Base-by-base conservation (phyloP, 441 rosid genomes). In the Arabidopsis lyrata region DNA sequence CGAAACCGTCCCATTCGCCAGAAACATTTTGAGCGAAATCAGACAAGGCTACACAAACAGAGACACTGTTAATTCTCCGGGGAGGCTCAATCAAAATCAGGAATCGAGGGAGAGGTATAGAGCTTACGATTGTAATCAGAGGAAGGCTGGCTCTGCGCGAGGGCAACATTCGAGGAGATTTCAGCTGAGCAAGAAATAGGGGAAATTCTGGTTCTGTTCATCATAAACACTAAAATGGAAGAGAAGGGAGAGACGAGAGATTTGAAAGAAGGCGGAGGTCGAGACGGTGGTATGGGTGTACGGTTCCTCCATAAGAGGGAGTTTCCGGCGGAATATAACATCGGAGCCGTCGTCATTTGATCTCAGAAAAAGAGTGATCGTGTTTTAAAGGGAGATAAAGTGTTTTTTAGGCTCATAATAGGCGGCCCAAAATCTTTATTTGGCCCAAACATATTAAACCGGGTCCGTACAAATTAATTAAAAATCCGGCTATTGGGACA, bases 1-100 rank as follows among this genome's bases (percentile, higher is more conserved):
- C 97, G 74, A 82, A 89, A 5, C 99, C 97, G 76, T 95, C 99
- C 99, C 99, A 95, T 78, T 95, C 97, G 18, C 99, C 97, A 9
- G 96, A 89, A 5, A 92, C 89, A 49, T 85, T 85, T 39, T 65
- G 73, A 62, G 90, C 84, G 53, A 95, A 95, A 81, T 90, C 95
- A 13, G 83, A 71, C 97, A 96, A 91, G 15, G 81, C 94, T 87
- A 39, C 27, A 24, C 27, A 24, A 24, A 55, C 54, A 56, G 41
- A 49, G 39, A 49, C 27, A 24, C 27, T 15, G 22, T 24, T 5
- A 27, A 49, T 18, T 49, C 54, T 18, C 15, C 5, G 41, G 41
- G 15, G 32, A 32, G 61, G 1, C 35, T 16, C 29, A 15, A 6
- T 35, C 11, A 58, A 57, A 24, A 24, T 14, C 32, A 56, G 14